Evolutionary conservation across 495 filamentous ascomycete genomes (phyloP).

Genomic region (Cryomyces antarcticus): DNA sequence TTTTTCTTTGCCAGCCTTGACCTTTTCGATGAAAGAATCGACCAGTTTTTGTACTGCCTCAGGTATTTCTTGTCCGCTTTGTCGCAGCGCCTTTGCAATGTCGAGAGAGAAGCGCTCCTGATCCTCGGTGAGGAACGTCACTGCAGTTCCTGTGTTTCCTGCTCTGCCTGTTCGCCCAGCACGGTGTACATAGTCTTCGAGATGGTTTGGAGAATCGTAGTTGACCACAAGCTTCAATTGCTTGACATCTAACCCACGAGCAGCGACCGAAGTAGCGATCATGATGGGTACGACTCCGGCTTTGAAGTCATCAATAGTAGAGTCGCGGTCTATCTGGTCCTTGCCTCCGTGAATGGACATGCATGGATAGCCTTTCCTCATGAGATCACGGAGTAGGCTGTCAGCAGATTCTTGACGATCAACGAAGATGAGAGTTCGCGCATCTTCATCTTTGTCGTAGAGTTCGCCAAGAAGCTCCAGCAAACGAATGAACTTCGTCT

Average conservation of each 20-base stretch:
- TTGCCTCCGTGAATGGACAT: constrained; percentile 95
- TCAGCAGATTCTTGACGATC: constrained; percentile 91
- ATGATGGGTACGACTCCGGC: constrained; percentile 72
- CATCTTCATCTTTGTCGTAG: constrained; percentile 74
- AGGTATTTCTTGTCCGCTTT: constrained; percentile 69
- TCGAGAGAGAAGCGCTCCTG: constrained; percentile 80
- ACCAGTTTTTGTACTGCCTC: constrained; percentile 45
- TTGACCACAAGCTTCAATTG: constrained; percentile 93
- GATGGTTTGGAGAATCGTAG: constrained; percentile 87
- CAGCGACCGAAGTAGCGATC: constrained; percentile 89
- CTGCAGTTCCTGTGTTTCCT: constrained; percentile 82
- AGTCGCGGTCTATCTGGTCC: constrained; percentile 87
- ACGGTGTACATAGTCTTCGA: constrained; percentile 96
- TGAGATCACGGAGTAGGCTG: constrained; percentile 55
- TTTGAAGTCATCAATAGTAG: constrained; percentile 90
- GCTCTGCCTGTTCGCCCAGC: constrained; percentile 88
- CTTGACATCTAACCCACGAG: constrained; percentile 88
- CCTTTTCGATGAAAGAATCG: constrained; percentile 60
- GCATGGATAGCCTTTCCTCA: constrained; percentile 80
- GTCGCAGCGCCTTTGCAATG: constrained; percentile 81
- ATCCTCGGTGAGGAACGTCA: constrained; percentile 82
- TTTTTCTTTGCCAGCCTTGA: constrained; percentile 67
- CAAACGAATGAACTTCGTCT: constrained; percentile 66
- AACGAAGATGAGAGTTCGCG: constrained; percentile 77
- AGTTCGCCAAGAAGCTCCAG: constrained; percentile 75